Conservation (phyloP, 345 rosid species). For the Citrus sinensis region DVS_A1.0 CM039161.1:1918001-1918500, state of each 20-base stretch:
- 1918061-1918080: neutral
- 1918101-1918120: neutral
- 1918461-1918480: neutral
- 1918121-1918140: neutral
- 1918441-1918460: neutral
- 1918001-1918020: neutral
- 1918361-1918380: neutral
- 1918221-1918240: neutral
- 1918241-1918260: neutral
- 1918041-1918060: neutral
- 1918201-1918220: neutral
- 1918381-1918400: neutral
- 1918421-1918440: neutral
- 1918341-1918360: conserved; percentile 13
- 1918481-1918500: neutral
- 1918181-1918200: neutral
- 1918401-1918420: neutral
- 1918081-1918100: neutral
- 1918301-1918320: neutral
- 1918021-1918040: neutral
- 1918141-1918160: neutral
- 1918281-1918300: neutral
- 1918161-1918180: neutral
- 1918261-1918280: neutral
- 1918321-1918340: neutral